Percentiles rank a stretch among this genome's conserved stretches.
Evolutionary conservation across 495 filamentous ascomycete genomes (phyloP).

Genomic region (Tirmania nivea): DNA sequence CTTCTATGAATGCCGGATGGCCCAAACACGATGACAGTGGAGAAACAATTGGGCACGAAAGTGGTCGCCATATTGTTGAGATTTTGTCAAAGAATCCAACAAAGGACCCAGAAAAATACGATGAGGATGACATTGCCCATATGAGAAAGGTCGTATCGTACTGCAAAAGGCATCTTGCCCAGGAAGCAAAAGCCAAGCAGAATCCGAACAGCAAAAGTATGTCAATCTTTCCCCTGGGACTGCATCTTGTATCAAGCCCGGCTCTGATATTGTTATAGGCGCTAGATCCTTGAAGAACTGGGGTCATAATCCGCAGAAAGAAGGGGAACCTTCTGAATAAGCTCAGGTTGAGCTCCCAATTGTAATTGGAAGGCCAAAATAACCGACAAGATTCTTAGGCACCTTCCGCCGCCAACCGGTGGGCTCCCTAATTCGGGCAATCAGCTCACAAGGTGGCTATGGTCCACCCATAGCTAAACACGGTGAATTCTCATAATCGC

Average conservation of each 20-base stretch:
- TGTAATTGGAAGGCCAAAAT: too few relatives aligned
- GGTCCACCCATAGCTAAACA: too few relatives aligned
- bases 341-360: neutral
- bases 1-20: constrained; percentile 37
- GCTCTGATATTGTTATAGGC: neutral
- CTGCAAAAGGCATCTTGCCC: constrained; percentile 42
- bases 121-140: constrained; percentile 35
- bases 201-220: constrained; percentile 32
- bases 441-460: too few relatives aligned
- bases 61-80: constrained; percentile 28
- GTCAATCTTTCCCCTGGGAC: neutral
- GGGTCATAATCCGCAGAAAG: constrained; percentile 41
- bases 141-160: constrained; percentile 32
- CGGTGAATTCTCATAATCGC: too few relatives aligned
- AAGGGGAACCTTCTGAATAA: constrained; percentile 1
- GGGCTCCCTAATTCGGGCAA: too few relatives aligned
- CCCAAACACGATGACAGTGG: constrained; percentile 31
- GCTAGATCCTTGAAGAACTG: constrained; percentile 41
- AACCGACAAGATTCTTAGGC: too few relatives aligned
- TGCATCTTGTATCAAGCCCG: neutral
- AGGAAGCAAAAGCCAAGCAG: constrained; percentile 35
- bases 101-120: constrained; percentile 32
- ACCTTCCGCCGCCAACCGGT: too few relatives aligned
- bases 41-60: constrained; percentile 43
- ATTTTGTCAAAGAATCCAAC: constrained; percentile 40